Conservation (phyloP, 1,139 yeast genomes). For the Geotrichum klebahnii region DNA sequence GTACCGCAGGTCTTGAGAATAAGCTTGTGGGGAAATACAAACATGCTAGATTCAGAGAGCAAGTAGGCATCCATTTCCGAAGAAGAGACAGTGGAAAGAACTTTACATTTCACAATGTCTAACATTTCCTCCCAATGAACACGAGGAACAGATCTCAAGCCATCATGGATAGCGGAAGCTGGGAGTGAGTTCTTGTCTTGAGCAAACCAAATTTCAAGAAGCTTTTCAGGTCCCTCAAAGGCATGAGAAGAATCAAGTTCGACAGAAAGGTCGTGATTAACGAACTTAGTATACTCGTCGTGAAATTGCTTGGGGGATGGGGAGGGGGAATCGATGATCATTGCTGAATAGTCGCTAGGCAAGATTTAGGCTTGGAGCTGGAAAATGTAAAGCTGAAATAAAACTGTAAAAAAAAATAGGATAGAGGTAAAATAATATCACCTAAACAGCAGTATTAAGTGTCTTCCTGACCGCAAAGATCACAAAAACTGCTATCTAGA, state of each 20-base stretch:
- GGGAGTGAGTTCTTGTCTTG: conserved; percentile 44
- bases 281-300: conserved; percentile 48
- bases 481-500: conserved; percentile 24
- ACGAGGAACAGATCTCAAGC: conserved; percentile 62
- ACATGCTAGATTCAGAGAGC: conserved; percentile 82
- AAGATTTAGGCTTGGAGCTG: background rate
- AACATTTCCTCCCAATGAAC: conserved; percentile 67
- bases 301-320: no score
- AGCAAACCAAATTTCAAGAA: conserved; percentile 86
- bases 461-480: conserved; percentile 24
- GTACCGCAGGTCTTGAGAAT: conserved; percentile 95
- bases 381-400: background rate
- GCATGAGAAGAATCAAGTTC: conserved; percentile 83
- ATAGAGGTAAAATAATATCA: conserved; percentile 1
- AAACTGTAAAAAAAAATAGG: background rate
- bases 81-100: conserved; percentile 72
- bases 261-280: conserved; percentile 75
- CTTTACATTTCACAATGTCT: conserved; percentile 82
- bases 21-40: conserved; percentile 81
- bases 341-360: conserved; percentile 14
- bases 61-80: conserved; percentile 73
- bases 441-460: conserved; percentile 23
- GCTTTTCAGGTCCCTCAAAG: conserved; percentile 95
- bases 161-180: conserved; percentile 31
- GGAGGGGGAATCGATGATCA: conserved; percentile 29